Percentiles rank a stretch among this genome's conserved stretches.
Conservation (phyloP, 495 filamentous ascomycete species). For the Aspergillus baeticus region DNA sequence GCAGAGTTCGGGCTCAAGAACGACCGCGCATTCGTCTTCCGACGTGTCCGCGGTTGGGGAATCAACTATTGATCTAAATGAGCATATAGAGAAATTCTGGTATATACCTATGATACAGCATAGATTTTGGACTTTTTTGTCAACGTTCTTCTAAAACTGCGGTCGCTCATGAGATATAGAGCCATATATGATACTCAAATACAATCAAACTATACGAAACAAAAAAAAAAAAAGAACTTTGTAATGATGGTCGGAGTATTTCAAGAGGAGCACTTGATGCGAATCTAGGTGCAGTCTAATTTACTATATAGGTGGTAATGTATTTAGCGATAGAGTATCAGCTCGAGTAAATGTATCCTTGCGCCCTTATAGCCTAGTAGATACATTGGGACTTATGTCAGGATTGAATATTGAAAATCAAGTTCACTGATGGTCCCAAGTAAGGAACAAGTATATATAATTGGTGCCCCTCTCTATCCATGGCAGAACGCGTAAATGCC, state of each 20-base stretch:
- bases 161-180: not conserved
- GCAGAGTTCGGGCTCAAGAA: slow-evolving; percentile 81
- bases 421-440: too few species aligned
- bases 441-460: too few species aligned
- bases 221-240: too few species aligned
- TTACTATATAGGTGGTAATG: not conserved
- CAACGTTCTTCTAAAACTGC: not conserved
- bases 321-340: too few species aligned
- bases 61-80: slow-evolving; percentile 21
- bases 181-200: not conserved
- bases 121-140: not conserved
- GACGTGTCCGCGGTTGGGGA: slow-evolving; percentile 63
- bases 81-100: not conserved
- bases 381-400: too few species aligned
- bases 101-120: slow-evolving; percentile 1
- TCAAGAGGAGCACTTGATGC: not conserved
- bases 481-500: not conserved
- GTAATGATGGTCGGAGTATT: too few species aligned
- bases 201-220: too few species aligned
- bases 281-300: not conserved
- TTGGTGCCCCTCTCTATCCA: too few species aligned
- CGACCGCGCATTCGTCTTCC: slow-evolving; percentile 84
- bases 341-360: too few species aligned
- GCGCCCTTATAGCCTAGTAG: too few species aligned
- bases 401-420: too few species aligned